A percentile compares a stretch with the other conserved stretches of the same genome.
phyloP scores from a whole-genome alignment of 345 rosid genomes.

The Carallia pectinifolia region DNA sequence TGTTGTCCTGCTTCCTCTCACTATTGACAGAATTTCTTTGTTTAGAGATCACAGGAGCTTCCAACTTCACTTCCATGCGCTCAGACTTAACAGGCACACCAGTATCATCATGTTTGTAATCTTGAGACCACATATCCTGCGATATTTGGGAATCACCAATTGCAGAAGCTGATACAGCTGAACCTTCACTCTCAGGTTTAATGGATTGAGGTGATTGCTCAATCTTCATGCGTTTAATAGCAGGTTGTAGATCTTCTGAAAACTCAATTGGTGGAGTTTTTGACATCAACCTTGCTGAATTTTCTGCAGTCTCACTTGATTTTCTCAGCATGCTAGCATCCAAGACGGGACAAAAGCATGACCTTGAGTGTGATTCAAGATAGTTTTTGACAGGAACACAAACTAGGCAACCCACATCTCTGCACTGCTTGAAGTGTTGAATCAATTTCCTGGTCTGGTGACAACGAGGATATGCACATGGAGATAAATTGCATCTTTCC shows the following conservation, averaged over 20 bases:
- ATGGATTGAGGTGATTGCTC: constrained; percentile 58
- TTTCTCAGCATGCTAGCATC: constrained; percentile 43
- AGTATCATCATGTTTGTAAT: constrained; percentile 41
- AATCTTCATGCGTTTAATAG: constrained; percentile 75
- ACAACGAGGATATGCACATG: constrained; percentile 76
- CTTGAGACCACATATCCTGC: constrained; percentile 50
- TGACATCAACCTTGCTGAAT: constrained; percentile 40
- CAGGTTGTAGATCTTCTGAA: constrained; percentile 59
- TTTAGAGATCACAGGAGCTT: constrained; percentile 45
- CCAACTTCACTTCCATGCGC: constrained; percentile 55
- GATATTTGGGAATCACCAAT: constrained; percentile 35
- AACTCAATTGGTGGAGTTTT: constrained; percentile 44
- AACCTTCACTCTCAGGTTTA: constrained; percentile 44
- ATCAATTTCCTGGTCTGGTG: constrained; percentile 63
- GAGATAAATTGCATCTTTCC: constrained; percentile 55
- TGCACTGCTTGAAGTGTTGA: constrained; percentile 63
- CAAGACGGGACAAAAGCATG: constrained; percentile 40
- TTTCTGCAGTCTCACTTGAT: constrained; percentile 44
- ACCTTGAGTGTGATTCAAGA: constrained; percentile 50
- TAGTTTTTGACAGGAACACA: constrained; percentile 75
- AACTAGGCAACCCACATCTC: constrained; percentile 70
- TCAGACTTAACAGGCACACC: constrained; percentile 48
- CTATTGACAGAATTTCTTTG: constrained; percentile 43
- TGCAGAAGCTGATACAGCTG: constrained; percentile 36
- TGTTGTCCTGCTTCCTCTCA: constrained; percentile 48